Evolutionary conservation across 805 yeast genomes (phyloP).

Genomic region (Candida boleticola): DNA sequence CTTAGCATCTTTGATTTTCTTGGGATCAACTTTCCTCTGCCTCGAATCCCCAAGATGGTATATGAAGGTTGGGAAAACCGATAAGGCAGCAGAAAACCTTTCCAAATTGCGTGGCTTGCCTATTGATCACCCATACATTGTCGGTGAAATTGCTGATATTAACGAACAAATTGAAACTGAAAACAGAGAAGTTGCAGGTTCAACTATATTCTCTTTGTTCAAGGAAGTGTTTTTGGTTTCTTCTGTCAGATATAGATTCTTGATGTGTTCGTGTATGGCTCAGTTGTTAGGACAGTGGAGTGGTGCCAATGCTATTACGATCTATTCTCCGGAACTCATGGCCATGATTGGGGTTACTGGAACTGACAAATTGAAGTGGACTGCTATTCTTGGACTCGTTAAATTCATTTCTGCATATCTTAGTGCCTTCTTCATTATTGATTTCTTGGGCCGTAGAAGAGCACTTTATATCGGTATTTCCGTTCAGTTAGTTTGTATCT

Average conservation of each 20-base stretch:
- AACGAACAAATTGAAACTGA: conserved; percentile 39
- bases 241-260: conserved; percentile 43
- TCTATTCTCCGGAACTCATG: conserved; percentile 52
- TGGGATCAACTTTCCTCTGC: conserved; percentile 39
- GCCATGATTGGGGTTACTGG: conserved; percentile 44
- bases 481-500: conserved; percentile 40
- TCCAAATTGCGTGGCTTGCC: conserved; percentile 43
- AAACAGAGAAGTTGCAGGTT: conserved; percentile 18
- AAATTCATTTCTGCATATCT: conserved; percentile 47
- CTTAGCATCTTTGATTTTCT: conserved; percentile 44
- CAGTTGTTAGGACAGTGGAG: conserved; percentile 56
- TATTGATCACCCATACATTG: conserved; percentile 45
- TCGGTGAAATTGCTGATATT: conserved; percentile 48
- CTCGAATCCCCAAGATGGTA: conserved; percentile 53
- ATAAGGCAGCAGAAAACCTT: conserved; percentile 35
- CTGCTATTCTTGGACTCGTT: conserved; percentile 50
- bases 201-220: conserved; percentile 17
- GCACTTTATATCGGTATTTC: conserved; percentile 46
- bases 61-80: conserved; percentile 36
- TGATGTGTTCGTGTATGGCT: conserved; percentile 36
- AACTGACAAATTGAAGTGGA: conserved; percentile 40
- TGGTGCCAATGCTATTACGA: conserved; percentile 53
- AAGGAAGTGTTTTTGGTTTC: conserved; percentile 30
- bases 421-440: conserved; percentile 51
- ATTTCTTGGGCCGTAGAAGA: conserved; percentile 48